A percentile compares a stretch with the other conserved stretches of the same genome.
These are phyloP conservation scores for Ustilago shanxiensis DNA, from an alignment of 1,284 basidiomycete species.

Conservation along the genomic window DNA sequence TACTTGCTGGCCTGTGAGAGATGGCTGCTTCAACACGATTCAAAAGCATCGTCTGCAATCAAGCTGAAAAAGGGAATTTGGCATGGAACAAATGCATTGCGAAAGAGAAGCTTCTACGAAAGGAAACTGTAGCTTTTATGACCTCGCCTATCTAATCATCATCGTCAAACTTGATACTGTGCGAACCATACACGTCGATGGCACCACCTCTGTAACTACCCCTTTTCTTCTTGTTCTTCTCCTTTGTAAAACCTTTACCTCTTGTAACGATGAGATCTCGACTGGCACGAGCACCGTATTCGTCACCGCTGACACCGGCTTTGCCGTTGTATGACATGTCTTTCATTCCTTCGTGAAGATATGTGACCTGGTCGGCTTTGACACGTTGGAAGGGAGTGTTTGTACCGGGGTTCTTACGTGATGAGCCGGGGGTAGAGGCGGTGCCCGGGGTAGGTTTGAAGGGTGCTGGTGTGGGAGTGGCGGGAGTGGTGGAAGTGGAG, in stretches of 20 bases:
- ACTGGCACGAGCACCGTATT: constrained; percentile 86
- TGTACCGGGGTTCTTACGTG: constrained; percentile 19
- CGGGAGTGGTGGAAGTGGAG: constrained; percentile 14
- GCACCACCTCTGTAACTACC: constrained; percentile 73
- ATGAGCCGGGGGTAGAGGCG: constrained; percentile 5
- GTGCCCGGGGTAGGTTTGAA: constrained; percentile 13
- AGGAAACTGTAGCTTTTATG: not conserved
- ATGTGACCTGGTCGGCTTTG: constrained; percentile 77
- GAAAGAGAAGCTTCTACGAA: not conserved
- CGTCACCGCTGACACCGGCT: constrained; percentile 76
- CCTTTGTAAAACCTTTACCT: constrained; percentile 94
- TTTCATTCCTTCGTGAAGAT: constrained; percentile 76
- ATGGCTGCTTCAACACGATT: too few relatives aligned
- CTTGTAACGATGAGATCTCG: constrained; percentile 91
- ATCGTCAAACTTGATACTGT: constrained; percentile 69
- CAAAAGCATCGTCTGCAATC: too few relatives aligned
- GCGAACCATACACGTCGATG: constrained; percentile 64
- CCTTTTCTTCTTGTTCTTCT: constrained; percentile 99
- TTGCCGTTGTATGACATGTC: constrained; percentile 88
- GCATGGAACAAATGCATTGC: not conserved
- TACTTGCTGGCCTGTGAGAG: too few relatives aligned
- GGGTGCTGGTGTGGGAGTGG: constrained; percentile 1
- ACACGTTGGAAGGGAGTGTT: constrained; percentile 80
- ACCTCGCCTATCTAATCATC: constrained; percentile 52
- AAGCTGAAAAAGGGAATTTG: not conserved